A percentile compares a stretch with the other conserved stretches of the same genome.
These are phyloP conservation scores for Knoxia roxburghii DNA, from an alignment of 257 asterid species.

Conservation along the genomic window DNA sequence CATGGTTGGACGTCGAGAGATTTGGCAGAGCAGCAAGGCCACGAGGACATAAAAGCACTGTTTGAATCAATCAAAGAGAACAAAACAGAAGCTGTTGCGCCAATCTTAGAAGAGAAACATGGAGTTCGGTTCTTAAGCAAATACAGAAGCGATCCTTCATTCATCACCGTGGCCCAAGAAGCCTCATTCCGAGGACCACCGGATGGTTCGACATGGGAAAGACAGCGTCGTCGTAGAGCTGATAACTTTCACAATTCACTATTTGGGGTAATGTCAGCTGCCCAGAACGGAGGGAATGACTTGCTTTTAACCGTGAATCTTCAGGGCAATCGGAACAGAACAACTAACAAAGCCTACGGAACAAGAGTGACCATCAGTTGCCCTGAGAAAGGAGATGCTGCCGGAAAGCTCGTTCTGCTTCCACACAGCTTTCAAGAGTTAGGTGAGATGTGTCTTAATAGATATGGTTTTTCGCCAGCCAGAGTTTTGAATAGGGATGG, in stretches of 20 bases:
- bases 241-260: slow-evolving; percentile 62
- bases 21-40: slow-evolving; percentile 51
- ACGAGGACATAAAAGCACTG: slow-evolving; percentile 37
- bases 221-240: slow-evolving; percentile 48
- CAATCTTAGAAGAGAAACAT: slow-evolving; percentile 26
- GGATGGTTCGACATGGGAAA: slow-evolving; percentile 41
- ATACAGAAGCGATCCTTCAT: slow-evolving; percentile 40
- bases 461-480: slow-evolving; percentile 40
- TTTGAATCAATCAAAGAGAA: slow-evolving; percentile 25
- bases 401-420: slow-evolving; percentile 55
- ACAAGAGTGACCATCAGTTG: slow-evolving; percentile 63
- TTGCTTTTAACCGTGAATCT: slow-evolving; percentile 22
- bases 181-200: slow-evolving; percentile 21
- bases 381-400: slow-evolving; percentile 57
- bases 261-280: slow-evolving; percentile 77
- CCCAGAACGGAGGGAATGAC: slow-evolving; percentile 39
- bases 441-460: slow-evolving; percentile 37
- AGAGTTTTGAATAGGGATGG: slow-evolving; percentile 51
- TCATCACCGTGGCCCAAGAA: slow-evolving; percentile 24
- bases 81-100: slow-evolving; percentile 14
- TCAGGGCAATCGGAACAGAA: slow-evolving; percentile 10
- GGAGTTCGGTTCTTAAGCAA: slow-evolving; percentile 40
- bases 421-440: slow-evolving; percentile 56
- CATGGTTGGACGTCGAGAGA: slow-evolving; percentile 39
- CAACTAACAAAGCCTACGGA: slow-evolving; percentile 16